A percentile compares a stretch with the other conserved stretches of the same genome.
Conservation (phyloP, 2,329 filamentous ascomycete genomes). For the Thelonectria olida region DNA sequence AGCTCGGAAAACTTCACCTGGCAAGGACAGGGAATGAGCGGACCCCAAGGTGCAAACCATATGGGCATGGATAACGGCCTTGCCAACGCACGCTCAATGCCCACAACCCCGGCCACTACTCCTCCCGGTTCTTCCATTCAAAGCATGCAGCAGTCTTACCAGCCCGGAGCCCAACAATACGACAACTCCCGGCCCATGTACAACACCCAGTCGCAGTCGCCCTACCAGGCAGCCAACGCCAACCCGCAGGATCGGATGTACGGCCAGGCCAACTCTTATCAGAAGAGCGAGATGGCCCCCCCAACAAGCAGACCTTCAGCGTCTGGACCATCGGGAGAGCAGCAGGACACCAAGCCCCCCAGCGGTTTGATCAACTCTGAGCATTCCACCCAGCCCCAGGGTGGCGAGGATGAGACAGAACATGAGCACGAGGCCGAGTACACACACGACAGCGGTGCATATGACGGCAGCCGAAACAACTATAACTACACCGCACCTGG, state of each 20-base stretch:
- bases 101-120: conserved; percentile 89
- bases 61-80: conserved; percentile 83
- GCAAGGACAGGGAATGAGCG: conserved; percentile 70
- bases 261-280: conserved; percentile 73
- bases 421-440: conserved; percentile 85
- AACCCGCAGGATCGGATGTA: conserved; percentile 73
- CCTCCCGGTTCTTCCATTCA: conserved; percentile 82
- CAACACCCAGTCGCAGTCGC: conserved; percentile 73
- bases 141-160: conserved; percentile 83
- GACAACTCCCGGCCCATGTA: conserved; percentile 84
- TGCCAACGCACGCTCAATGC: conserved; percentile 84
- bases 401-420: conserved; percentile 74
- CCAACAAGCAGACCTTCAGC: conserved; percentile 71
- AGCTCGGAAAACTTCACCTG: conserved; percentile 84
- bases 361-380: conserved; percentile 72
- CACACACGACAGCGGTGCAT: conserved; percentile 81
- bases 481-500: conserved; percentile 82
- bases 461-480: conserved; percentile 75
- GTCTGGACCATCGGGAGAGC: conserved; percentile 67
- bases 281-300: conserved; percentile 90
- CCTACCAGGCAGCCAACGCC: conserved; percentile 73
- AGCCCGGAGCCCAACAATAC: conserved; percentile 73
- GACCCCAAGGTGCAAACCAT: conserved; percentile 71
- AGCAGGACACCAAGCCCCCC: conserved; percentile 68
- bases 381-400: conserved; percentile 61